Conservation (phyloP, 1,139 yeast genomes). For the Geotrichum histeridarum region DNA sequence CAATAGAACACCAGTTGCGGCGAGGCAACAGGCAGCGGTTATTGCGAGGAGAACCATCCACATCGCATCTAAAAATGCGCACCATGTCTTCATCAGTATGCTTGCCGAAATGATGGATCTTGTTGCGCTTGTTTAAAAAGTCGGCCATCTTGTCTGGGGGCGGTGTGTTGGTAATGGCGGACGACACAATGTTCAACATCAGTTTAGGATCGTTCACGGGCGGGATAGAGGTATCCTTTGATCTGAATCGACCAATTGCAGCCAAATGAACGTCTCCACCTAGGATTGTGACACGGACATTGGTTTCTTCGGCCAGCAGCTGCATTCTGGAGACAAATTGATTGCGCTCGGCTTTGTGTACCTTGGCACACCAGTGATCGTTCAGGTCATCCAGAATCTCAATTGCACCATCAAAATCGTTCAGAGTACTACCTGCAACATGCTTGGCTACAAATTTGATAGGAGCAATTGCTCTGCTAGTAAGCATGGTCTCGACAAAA, state of each 20-base stretch:
- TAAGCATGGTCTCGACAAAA: conserved; percentile 74
- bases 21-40: conserved; percentile 64
- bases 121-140: conserved; percentile 59
- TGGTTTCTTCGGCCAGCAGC: conserved; percentile 56
- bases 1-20: conserved; percentile 61
- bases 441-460: conserved; percentile 61
- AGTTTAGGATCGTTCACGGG: conserved; percentile 72
- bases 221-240: conserved; percentile 48
- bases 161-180: conserved; percentile 88
- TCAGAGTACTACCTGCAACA: conserved; percentile 64
- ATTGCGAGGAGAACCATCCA: conserved; percentile 51
- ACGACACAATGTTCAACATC: conserved; percentile 76
- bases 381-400: conserved; percentile 88
- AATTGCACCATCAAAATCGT: conserved; percentile 85
- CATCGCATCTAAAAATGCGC: conserved; percentile 60
- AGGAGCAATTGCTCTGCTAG: conserved; percentile 54
- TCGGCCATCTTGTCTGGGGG: conserved; percentile 85
- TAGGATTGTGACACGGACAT: conserved; percentile 72
- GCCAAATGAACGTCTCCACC: conserved; percentile 93
- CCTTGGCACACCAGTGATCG: conserved; percentile 92
- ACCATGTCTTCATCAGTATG: conserved; percentile 76
- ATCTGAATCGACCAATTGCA: conserved; percentile 70
- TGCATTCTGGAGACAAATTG: conserved; percentile 51
- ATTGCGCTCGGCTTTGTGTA: conserved; percentile 78
- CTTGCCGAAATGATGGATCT: conserved; percentile 58